Evolutionary conservation across 805 yeast species (phyloP).

Genomic region (Saccharomycopsis sp.): DNA sequence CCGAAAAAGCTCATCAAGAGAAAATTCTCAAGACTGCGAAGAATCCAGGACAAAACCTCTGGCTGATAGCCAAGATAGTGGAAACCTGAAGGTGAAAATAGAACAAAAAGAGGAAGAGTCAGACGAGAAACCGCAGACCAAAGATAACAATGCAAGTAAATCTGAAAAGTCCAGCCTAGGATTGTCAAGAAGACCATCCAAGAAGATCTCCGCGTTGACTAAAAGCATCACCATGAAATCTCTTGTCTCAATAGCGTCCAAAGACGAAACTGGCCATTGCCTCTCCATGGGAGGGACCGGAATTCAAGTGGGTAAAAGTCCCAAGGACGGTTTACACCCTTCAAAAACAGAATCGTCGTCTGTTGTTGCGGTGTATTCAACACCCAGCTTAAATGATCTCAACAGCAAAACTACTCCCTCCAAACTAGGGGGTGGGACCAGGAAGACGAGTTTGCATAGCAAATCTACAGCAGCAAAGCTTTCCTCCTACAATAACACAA

Average conservation of each 20-base stretch:
- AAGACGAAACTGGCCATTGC: neutral
- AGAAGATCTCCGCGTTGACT: neutral
- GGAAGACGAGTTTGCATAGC: neutral
- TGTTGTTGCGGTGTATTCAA: neutral
- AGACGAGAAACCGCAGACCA: too few relatives aligned
- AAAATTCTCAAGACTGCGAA: too few relatives aligned
- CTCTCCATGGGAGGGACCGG: neutral
- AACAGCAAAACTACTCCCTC: neutral
- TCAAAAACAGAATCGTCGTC: neutral
- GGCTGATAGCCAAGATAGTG: too few relatives aligned
- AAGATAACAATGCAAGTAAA: too few relatives aligned
- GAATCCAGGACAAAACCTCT: too few relatives aligned
- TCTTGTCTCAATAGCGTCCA: neutral
- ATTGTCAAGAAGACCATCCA: neutral
- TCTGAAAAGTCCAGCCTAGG: too few relatives aligned
- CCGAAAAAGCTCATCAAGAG: neutral
- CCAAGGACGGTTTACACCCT: neutral
- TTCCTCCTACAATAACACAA: neutral
- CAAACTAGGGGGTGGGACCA: neutral
- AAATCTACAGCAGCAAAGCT: neutral
- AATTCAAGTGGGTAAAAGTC: neutral
- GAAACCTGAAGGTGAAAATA: too few relatives aligned
- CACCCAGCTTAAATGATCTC: neutral
- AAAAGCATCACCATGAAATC: conserved; percentile 1
- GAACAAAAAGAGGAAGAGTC: neutral